Evolutionary conservation across 1,284 basidiomycete genomes (phyloP), one percentile per base, ranked within the genome.

Genomic region (Prillingera fragicola): DNA sequence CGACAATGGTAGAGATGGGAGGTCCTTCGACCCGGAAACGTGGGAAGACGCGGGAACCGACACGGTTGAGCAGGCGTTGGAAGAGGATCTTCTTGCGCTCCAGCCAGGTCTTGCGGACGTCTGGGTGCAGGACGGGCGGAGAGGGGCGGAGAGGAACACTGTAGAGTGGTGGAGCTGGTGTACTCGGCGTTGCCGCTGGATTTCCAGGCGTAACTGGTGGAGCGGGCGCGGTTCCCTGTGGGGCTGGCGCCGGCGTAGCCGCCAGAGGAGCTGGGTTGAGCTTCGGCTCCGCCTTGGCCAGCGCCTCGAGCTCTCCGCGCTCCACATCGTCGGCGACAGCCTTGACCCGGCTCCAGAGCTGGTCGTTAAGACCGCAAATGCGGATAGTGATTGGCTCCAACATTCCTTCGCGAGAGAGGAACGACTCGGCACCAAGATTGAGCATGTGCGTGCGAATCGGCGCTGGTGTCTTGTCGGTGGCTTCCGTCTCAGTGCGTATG

Each of bases 301-400:
- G 33, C 3, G 33, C 19, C 14, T 52, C 47, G 18, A 66, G 48
- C 39, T 67, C 67, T 4, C 24, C 36, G 7, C 34, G 25, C 33
- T 63, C 61, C 3, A 63, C 58, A 3, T 52, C 41, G 6, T 51
- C 52, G 19, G 57, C 48, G 5, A 69, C 49, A 2, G 21, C 37
- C 46, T 59, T 62, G 36, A 69, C 56, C 28, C 50, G 56, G 13
- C 33, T 22, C 67, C 67, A 69, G 0, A 52, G 42, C 1, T 39
- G 33, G 40, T 69, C 65, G 8, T 55, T 46, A 5, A 69, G 38
- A 6, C 51, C 62, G 3, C 37, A 41, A 8, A 69, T 44, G 9
- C 62, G 49, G 26, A 69, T 62, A 0, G 67, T 66, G 24, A 64
- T 44, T 4, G 63, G 57, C 25, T 59, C 54, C 2, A 67, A 44